phyloP scores from a whole-genome alignment of 2,329 filamentous ascomycete species.

The Neoarthrinium moseri region DNA sequence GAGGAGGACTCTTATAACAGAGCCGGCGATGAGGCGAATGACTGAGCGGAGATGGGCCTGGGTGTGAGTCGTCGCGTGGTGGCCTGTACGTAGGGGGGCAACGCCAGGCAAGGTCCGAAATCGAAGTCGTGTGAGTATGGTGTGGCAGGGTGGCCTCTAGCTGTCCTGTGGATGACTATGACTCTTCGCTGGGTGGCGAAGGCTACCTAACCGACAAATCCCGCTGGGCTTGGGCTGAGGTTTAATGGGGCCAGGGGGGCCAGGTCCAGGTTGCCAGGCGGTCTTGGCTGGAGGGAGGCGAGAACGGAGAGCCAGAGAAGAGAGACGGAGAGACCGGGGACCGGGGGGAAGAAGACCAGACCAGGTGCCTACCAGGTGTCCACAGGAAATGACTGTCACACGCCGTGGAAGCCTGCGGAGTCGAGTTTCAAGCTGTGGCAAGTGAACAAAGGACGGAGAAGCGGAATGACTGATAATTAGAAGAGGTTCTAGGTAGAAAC shows the following conservation, averaged over 20 bases:
- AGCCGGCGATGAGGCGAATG: conserved; percentile 18
- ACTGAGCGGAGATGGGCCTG: conserved; percentile 11
- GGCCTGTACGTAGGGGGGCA: conserved; percentile 15
- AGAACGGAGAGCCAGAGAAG: too few relatives aligned
- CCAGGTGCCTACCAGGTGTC: conserved; percentile 29
- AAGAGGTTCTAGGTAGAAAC: conserved; percentile 10
- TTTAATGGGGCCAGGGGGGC: conserved; percentile 10
- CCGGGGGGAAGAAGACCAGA: conserved; percentile 14
- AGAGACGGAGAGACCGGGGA: too few relatives aligned
- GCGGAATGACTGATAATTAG: conserved; percentile 14
- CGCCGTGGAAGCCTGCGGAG: conserved; percentile 23
- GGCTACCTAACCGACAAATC: conserved; percentile 24
- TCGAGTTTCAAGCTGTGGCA: conserved; percentile 21
- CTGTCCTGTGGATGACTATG: conserved; percentile 21
- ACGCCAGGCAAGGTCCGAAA: conserved; percentile 13
- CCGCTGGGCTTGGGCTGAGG: conserved; percentile 13
- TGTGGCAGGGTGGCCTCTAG: conserved; percentile 9
- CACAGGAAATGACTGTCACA: conserved; percentile 19
- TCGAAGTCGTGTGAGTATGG: conserved; percentile 9
- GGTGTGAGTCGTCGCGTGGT: conserved; percentile 16
- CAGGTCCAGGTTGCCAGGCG: conserved; percentile 15
- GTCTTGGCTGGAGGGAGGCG: conserved; percentile 18
- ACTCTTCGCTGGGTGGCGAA: conserved; percentile 35
- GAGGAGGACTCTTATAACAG: conserved; percentile 22
- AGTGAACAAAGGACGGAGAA: conserved; percentile 18